Evolutionary conservation across 2,329 filamentous ascomycete genomes (phyloP).

Genomic region (Ceratocystis smalleyi): DNA sequence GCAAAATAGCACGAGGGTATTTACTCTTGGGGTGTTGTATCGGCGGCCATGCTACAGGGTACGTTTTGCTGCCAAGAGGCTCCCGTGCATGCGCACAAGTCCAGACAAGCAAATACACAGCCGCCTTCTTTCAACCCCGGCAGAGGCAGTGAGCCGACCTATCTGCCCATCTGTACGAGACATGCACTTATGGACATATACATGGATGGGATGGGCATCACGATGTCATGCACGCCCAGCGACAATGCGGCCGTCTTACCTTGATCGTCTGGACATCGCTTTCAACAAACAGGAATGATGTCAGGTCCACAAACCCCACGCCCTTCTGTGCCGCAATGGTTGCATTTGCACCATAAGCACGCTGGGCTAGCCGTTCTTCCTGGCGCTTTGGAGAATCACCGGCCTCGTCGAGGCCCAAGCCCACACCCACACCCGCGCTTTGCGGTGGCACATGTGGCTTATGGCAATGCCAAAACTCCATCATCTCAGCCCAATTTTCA

Average conservation of each 20-base stretch:
- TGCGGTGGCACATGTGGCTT: constrained; percentile 54
- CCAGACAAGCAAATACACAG: constrained; percentile 26
- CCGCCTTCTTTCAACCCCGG: constrained; percentile 45
- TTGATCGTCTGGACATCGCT: constrained; percentile 41
- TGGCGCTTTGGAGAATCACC: constrained; percentile 24
- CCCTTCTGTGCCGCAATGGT: constrained; percentile 49
- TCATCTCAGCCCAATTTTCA: constrained; percentile 98
- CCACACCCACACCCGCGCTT: neutral
- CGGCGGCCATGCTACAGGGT: constrained; percentile 43
- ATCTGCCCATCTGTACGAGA: neutral
- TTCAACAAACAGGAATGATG: constrained; percentile 55
- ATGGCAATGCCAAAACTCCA: constrained; percentile 99
- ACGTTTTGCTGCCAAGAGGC: constrained; percentile 5
- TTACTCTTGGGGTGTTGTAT: constrained; percentile 53
- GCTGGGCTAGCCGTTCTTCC: constrained; percentile 35
- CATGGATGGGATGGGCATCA: neutral
- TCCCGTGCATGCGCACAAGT: neutral
- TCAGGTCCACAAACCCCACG: constrained; percentile 66
- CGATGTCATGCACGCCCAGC: neutral
- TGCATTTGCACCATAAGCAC: constrained; percentile 74
- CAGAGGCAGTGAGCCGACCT: neutral
- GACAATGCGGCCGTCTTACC: constrained; percentile 24
- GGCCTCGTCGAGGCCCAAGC: neutral
- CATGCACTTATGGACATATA: neutral
- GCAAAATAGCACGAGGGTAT: constrained; percentile 26